phyloP scores from a whole-genome alignment of 176 grass and related monocot species.

The Puccinellia tenuiflora region DNA sequence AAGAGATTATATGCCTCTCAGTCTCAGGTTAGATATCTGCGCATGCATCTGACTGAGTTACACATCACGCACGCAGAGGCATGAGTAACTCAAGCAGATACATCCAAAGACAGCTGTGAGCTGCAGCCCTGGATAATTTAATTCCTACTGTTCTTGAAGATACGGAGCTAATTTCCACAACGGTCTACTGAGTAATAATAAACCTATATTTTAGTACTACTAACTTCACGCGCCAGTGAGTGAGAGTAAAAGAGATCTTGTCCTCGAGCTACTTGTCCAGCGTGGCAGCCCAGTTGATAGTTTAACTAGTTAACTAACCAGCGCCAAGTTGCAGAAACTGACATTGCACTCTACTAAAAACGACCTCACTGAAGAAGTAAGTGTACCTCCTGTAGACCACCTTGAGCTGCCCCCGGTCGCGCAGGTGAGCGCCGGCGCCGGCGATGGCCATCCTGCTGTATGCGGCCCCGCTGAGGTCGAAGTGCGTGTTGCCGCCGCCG shows the following conservation, averaged over 20 bases:
- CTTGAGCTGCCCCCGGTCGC: constrained; percentile 63
- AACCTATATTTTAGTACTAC: not conserved
- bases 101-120: constrained; percentile 22
- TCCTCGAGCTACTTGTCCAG: not conserved
- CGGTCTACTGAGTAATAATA: not conserved
- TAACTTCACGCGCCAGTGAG: not conserved
- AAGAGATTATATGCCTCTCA: constrained; percentile 9
- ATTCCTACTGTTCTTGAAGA: not conserved
- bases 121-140: constrained; percentile 12
- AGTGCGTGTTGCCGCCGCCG: constrained; percentile 62
- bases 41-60: not conserved
- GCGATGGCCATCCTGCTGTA: constrained; percentile 83
- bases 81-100: constrained; percentile 21
- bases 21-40: not conserved
- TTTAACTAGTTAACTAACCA: not conserved
- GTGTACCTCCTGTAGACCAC: constrained; percentile 66
- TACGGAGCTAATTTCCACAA: not conserved
- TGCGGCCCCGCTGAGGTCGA: constrained; percentile 93
- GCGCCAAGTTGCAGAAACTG: not conserved
- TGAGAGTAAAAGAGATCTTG: not conserved
- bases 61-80: not conserved
- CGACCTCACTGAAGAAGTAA: not conserved
- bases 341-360: not conserved
- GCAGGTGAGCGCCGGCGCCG: constrained; percentile 49
- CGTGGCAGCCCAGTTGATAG: not conserved